A percentile compares a stretch with the other conserved stretches of the same genome.
phyloP scores from a whole-genome alignment of 805 yeast species.

The Torulaspora gathmanii region DNA sequence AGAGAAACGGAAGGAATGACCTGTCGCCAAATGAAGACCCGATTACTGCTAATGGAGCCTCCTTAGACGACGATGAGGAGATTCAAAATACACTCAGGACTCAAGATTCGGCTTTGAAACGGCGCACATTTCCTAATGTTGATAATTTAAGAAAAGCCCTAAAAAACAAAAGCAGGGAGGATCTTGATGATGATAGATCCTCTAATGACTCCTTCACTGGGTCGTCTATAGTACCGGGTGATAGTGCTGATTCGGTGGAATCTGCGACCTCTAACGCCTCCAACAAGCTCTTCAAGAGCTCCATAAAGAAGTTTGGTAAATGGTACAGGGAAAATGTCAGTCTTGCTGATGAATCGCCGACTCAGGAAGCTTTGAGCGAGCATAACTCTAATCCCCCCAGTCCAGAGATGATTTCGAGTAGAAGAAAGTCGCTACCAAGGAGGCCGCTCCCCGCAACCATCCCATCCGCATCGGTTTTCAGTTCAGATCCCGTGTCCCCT shows the following conservation, averaged over 20 bases:
- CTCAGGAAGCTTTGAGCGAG: constrained; percentile 3
- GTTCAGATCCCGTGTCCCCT: constrained; percentile 10
- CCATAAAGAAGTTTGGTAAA: constrained; percentile 58
- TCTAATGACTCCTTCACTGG: constrained; percentile 24
- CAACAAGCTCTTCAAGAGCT: constrained; percentile 40
- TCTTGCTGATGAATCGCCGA: constrained; percentile 3
- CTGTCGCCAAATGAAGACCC: not conserved
- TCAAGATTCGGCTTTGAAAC: constrained; percentile 11
- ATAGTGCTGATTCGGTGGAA: constrained; percentile 21
- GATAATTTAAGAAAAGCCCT: constrained; percentile 19
- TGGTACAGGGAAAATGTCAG: constrained; percentile 50
- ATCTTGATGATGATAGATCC: constrained; percentile 25
- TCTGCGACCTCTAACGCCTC: constrained; percentile 34
- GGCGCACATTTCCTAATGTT: constrained; percentile 20
- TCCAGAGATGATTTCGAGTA: constrained; percentile 33
- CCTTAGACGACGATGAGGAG: not conserved
- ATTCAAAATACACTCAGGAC: constrained; percentile 4
- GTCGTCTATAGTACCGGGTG: constrained; percentile 14
- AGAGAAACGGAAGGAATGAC: not conserved
- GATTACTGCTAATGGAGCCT: not conserved
- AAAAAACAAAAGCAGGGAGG: constrained; percentile 25
- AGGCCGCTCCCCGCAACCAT: constrained; percentile 8
- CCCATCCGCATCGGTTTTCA: constrained; percentile 7
- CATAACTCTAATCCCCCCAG: constrained; percentile 2
- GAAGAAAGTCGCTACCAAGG: constrained; percentile 30